Evolutionary conservation across 192 early-diverging fungal species (phyloP).

Genomic region (Dissophora globulifera): DNA sequence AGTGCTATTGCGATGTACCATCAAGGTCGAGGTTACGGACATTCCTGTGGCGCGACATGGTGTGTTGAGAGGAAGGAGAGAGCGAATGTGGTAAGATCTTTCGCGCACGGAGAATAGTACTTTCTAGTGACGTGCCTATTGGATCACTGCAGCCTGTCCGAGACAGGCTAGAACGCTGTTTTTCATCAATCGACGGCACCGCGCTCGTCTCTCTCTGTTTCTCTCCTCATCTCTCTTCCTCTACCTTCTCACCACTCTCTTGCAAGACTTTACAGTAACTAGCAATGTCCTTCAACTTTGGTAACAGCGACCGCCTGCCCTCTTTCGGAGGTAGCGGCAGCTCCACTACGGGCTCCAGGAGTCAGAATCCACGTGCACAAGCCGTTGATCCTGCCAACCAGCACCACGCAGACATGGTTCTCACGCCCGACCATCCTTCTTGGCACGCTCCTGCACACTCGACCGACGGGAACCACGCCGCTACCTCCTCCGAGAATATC

Average conservation of each 20-base stretch:
- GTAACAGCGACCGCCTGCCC: slow-evolving; percentile 35
- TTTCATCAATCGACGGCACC: too few relatives aligned
- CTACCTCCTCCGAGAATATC: too few relatives aligned
- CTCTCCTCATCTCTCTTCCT: too few relatives aligned
- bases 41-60: slow-evolving; percentile 64
- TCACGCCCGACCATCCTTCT: slow-evolving; percentile 45
- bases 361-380: slow-evolving; percentile 21
- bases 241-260: too few relatives aligned
- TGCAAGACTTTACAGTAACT: too few relatives aligned
- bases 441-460: slow-evolving; percentile 9
- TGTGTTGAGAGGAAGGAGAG: not conserved
- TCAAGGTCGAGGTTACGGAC: slow-evolving; percentile 63
- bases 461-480: not conserved
- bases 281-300: slow-evolving; percentile 41
- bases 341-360: not conserved
- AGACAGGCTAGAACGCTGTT: too few relatives aligned
- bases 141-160: too few relatives aligned
- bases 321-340: not conserved
- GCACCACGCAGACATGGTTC: slow-evolving; percentile 29
- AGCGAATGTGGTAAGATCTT: too few relatives aligned
- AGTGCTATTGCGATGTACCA: slow-evolving; percentile 40
- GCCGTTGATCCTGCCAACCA: slow-evolving; percentile 19
- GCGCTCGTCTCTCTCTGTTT: too few relatives aligned
- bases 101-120: too few relatives aligned
- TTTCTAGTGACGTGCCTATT: too few relatives aligned